A percentile compares a stretch with the other conserved stretches of the same genome.
Conservation (phyloP, 2,329 filamentous ascomycete species). For the Aspergillus udagawae region DNA sequence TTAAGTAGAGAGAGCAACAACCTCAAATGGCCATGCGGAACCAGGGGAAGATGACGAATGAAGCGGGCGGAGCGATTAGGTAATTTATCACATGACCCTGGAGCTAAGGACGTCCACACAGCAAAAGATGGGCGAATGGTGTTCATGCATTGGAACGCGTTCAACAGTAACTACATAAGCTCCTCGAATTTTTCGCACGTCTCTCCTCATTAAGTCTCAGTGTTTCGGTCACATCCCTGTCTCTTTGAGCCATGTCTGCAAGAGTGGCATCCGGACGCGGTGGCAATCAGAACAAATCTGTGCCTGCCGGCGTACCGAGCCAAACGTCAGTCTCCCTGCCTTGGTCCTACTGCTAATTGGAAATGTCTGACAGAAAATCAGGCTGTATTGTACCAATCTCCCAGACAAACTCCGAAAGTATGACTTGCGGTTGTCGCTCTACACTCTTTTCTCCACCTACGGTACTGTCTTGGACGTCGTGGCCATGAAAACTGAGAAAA, state of each 20-base stretch:
- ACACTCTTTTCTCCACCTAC: conserved; percentile 91
- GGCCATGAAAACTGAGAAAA: conserved; percentile 80
- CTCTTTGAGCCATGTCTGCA: conserved; percentile 30
- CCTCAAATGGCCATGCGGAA: background rate
- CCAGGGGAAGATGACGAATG: conserved; percentile 11
- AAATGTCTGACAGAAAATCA: conserved; percentile 38
- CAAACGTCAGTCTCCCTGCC: conserved; percentile 60
- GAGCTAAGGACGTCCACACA: background rate
- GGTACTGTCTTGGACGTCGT: conserved; percentile 90
- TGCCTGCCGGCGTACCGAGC: conserved; percentile 60
- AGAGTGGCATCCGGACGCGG: conserved; percentile 39
- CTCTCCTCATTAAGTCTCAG: background rate
- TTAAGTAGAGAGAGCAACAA: conserved; percentile 4
- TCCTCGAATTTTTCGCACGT: background rate
- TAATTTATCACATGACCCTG: conserved; percentile 19
- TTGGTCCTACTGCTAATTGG: conserved; percentile 1
- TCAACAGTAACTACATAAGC: background rate
- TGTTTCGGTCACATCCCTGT: background rate
- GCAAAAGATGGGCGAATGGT: background rate
- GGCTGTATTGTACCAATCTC: conserved; percentile 85
- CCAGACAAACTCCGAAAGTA: conserved; percentile 86
- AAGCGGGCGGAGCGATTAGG: conserved; percentile 16
- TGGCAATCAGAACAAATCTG: conserved; percentile 34
- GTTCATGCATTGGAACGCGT: background rate
- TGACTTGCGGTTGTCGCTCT: conserved; percentile 80